A percentile compares a stretch with the other conserved stretches of the same genome.
Conservation (phyloP, 805 yeast genomes). For the Millerozyma acaciae region DNA sequence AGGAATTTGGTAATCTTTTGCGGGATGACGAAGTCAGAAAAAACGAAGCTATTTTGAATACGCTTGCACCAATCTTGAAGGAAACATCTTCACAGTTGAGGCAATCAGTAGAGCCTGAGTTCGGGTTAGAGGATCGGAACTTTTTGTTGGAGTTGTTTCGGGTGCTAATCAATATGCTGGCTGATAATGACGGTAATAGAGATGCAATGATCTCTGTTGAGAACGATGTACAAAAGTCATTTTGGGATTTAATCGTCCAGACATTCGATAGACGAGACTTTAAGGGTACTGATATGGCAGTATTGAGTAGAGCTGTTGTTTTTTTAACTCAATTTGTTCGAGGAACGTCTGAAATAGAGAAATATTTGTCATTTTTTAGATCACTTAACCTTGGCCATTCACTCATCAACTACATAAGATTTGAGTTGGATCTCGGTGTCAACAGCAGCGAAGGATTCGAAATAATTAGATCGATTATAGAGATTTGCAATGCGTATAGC, state of each 20-base stretch:
- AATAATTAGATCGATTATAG: too few relatives aligned
- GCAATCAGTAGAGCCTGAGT: neutral
- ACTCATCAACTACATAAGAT: too few relatives aligned
- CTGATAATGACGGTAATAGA: slow-evolving; percentile 29
- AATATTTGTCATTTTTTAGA: neutral
- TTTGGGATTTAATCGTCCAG: slow-evolving; percentile 16
- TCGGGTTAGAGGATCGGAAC: neutral
- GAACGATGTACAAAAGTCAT: slow-evolving; percentile 3
- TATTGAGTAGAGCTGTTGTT: neutral
- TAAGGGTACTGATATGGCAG: neutral
- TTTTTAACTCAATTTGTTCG: slow-evolving; percentile 5
- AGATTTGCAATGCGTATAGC: neutral
- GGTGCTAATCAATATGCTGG: slow-evolving; percentile 31
- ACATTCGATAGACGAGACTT: slow-evolving; percentile 9
- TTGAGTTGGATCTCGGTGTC: too few relatives aligned
- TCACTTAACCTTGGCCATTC: too few relatives aligned
- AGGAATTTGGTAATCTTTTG: slow-evolving; percentile 16
- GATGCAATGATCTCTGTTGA: slow-evolving; percentile 5
- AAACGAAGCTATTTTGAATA: slow-evolving; percentile 5
- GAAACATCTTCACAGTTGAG: slow-evolving; percentile 4
- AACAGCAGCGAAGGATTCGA: too few relatives aligned
- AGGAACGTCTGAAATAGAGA: neutral
- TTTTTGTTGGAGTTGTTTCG: slow-evolving; percentile 19
- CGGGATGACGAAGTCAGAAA: slow-evolving; percentile 18
- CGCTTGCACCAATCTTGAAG: slow-evolving; percentile 7